A percentile compares a stretch with the other conserved stretches of the same genome.
phyloP scores from a whole-genome alignment of 106 monocot species.

The Dioscorea alata region DNA sequence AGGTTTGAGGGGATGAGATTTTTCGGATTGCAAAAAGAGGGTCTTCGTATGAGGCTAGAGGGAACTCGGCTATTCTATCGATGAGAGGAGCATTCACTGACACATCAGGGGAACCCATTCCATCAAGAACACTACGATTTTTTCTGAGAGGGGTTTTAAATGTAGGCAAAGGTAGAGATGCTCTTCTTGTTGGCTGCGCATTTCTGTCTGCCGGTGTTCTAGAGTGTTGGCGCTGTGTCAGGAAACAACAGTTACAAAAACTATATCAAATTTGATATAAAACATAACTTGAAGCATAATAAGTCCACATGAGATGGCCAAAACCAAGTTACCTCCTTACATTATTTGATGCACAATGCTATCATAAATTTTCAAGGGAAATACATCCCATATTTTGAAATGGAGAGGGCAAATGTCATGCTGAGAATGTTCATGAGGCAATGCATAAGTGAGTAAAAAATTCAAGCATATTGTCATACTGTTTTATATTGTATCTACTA shows the following conservation, averaged over 20 bases:
- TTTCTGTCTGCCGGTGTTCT: slow-evolving; percentile 32
- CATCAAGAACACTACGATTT: slow-evolving; percentile 39
- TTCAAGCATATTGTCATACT: too few species aligned
- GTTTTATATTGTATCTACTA: too few species aligned
- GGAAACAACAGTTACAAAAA: background rate
- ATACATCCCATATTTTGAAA: too few species aligned
- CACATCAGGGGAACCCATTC: slow-evolving; percentile 66
- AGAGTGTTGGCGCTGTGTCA: slow-evolving; percentile 18
- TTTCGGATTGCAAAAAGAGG: slow-evolving; percentile 42
- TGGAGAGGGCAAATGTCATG: too few species aligned
- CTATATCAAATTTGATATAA: too few species aligned
- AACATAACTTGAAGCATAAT: too few species aligned
- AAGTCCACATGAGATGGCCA: too few species aligned
- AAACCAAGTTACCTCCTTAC: too few species aligned
- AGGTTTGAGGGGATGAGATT: slow-evolving; percentile 33
- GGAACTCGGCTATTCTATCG: slow-evolving; percentile 88
- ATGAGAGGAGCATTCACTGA: slow-evolving; percentile 90
- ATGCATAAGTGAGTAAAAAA: too few species aligned
- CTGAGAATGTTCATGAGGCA: too few species aligned
- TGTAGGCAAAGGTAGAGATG: slow-evolving; percentile 63
- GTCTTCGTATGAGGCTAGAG: slow-evolving; percentile 67
- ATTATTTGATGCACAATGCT: too few species aligned
- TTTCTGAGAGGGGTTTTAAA: slow-evolving; percentile 28
- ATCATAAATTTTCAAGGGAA: too few species aligned
- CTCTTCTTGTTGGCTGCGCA: slow-evolving; percentile 38